Percentiles rank a stretch among this genome's conserved stretches.
Evolutionary conservation across 805 yeast genomes (phyloP).

Genomic region (Candida piceae): DNA sequence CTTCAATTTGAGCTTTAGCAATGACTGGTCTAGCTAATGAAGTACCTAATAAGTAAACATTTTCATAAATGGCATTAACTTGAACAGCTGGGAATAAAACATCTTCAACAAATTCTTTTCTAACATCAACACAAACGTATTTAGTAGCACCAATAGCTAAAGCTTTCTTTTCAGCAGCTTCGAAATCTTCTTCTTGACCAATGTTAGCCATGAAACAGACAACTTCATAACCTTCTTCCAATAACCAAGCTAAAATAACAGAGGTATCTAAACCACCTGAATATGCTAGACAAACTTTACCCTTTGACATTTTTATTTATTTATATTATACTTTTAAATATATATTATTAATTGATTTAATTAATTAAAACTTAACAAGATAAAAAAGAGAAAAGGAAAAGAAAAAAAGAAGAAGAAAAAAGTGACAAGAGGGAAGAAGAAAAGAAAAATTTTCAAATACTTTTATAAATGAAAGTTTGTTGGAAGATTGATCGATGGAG

Average conservation of each 20-base stretch:
- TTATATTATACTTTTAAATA: slow-evolving; percentile 1
- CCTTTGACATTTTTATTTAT: slow-evolving; percentile 69
- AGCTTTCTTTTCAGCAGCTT: slow-evolving; percentile 94
- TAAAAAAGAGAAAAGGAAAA: neutral
- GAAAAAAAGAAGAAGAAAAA: neutral
- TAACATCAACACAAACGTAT: slow-evolving; percentile 89
- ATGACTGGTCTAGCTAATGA: slow-evolving; percentile 98
- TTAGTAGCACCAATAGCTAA: slow-evolving; percentile 95
- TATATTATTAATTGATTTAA: neutral
- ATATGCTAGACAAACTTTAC: slow-evolving; percentile 98
- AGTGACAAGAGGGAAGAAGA: neutral
- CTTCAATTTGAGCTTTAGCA: slow-evolving; percentile 96
- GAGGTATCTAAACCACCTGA: slow-evolving; percentile 99
- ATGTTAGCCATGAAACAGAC: slow-evolving; percentile 97
- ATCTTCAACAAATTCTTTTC: slow-evolving; percentile 89
- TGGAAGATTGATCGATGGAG: too few relatives aligned
- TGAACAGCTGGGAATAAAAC: slow-evolving; percentile 96
- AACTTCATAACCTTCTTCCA: slow-evolving; percentile 97
- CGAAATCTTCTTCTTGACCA: slow-evolving; percentile 99
- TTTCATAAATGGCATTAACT: slow-evolving; percentile 96
- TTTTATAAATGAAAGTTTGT: slow-evolving; percentile 2
- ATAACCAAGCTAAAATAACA: slow-evolving; percentile 94
- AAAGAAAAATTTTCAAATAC: slow-evolving; percentile 5
- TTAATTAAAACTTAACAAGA: too few relatives aligned
- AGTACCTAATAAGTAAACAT: slow-evolving; percentile 93